A percentile compares a stretch with the other conserved stretches of the same genome.
These are phyloP conservation scores for Populus tremula DNA, from an alignment of 345 rosid genomes.

Conservation along the genomic window DNA sequence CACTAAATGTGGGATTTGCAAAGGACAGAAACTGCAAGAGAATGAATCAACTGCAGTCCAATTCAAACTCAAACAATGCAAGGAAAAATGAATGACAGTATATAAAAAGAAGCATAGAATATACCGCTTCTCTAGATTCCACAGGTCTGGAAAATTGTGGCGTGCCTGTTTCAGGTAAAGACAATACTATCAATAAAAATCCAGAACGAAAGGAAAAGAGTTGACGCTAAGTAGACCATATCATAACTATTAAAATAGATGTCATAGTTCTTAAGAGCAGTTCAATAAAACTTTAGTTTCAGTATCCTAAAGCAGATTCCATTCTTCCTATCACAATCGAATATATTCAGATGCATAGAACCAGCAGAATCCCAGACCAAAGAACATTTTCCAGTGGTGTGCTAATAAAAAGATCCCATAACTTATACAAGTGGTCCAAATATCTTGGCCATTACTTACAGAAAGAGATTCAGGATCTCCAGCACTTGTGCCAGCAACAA, in stretches of 20 bases:
- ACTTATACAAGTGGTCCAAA: conserved; percentile 12
- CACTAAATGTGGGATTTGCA: background rate
- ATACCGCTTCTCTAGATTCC: conserved; percentile 85
- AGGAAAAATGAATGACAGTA: conserved; percentile 1
- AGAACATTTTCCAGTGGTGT: background rate
- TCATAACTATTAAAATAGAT: conserved; percentile 3
- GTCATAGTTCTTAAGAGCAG: background rate
- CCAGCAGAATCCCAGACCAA: background rate
- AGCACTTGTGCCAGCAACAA: conserved; percentile 91
- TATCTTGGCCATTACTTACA: conserved; percentile 50
- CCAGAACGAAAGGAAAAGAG: conserved; percentile 12
- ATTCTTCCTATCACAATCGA: background rate
- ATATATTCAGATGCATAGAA: background rate
- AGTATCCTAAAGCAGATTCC: background rate
- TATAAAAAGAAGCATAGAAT: conserved; percentile 11
- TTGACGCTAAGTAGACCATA: conserved; percentile 6
- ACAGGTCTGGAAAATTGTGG: conserved; percentile 84
- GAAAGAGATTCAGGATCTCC: conserved; percentile 87
- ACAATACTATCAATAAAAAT: conserved; percentile 13
- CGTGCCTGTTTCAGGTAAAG: conserved; percentile 53
- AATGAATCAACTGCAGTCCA: conserved; percentile 6
- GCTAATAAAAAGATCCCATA: background rate
- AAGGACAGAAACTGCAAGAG: background rate
- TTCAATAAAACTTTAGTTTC: background rate
- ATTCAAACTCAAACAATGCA: background rate